phyloP scores from a whole-genome alignment of 768 basidiomycete genomes.

The Tubosaeta sp. region DNA sequence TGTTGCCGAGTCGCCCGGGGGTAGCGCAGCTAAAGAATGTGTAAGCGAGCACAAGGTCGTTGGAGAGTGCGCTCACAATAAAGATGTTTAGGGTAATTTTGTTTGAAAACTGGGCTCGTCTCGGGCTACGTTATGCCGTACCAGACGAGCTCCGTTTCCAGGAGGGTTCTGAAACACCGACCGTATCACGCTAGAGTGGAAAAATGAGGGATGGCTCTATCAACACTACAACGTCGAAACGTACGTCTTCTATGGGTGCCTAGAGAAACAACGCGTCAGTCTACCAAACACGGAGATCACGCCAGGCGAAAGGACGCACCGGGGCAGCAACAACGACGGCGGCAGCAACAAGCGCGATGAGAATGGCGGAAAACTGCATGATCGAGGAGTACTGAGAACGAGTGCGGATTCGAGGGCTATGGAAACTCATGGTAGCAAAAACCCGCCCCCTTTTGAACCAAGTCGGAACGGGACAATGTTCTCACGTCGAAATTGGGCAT shows the following conservation, averaged over 20 bases:
- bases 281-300: not conserved
- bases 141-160: not conserved
- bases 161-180: not conserved
- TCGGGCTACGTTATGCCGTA: not conserved
- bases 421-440: not conserved
- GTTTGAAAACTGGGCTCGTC: not conserved
- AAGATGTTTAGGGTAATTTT: not conserved
- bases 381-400: constrained; percentile 5
- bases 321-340: not conserved
- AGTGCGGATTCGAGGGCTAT: not conserved
- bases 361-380: not conserved
- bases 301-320: not conserved
- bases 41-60: not conserved
- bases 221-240: not conserved
- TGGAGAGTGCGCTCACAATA: not conserved
- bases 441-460: not conserved
- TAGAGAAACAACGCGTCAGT: not conserved
- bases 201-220: not conserved
- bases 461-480: not conserved
- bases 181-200: not conserved
- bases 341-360: not conserved
- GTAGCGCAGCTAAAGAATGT: not conserved
- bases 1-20: not conserved
- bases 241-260: not conserved
- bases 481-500: not conserved